phyloP scores from a whole-genome alignment of 2,329 filamentous ascomycete species.

The Trichoderma sp. region DNA sequence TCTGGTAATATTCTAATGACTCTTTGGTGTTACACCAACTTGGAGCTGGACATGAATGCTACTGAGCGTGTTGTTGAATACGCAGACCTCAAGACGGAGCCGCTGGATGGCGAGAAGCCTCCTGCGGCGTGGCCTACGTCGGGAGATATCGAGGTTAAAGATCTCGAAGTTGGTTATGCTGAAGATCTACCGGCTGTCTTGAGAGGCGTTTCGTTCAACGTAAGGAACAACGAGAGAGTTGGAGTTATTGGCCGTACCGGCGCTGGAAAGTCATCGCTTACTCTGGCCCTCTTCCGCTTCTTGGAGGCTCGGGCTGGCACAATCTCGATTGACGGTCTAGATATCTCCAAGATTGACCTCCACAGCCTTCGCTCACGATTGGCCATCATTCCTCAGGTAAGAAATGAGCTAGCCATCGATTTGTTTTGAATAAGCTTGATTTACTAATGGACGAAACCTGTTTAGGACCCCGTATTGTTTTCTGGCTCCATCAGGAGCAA shows the following conservation, averaged over 20 bases:
- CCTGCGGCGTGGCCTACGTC: conserved; percentile 73
- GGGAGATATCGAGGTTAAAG: conserved; percentile 68
- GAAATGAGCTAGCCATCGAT: neutral
- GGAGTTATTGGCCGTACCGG: conserved; percentile 78
- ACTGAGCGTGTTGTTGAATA: conserved; percentile 76
- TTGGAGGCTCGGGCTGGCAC: conserved; percentile 64
- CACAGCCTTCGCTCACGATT: conserved; percentile 69
- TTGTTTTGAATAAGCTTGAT: neutral
- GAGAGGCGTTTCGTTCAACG: conserved; percentile 63
- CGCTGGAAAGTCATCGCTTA: conserved; percentile 73
- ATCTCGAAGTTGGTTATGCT: conserved; percentile 70
- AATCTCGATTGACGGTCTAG: conserved; percentile 68
- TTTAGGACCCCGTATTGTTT: conserved; percentile 73
- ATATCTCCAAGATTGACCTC: conserved; percentile 69
- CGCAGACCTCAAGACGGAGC: conserved; percentile 63
- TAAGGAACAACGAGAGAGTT: conserved; percentile 65
- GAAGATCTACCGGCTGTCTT: conserved; percentile 67
- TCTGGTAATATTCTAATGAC: conserved; percentile 61
- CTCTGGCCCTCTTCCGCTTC: conserved; percentile 74
- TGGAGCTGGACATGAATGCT: conserved; percentile 77
- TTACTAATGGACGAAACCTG: conserved; percentile 21
- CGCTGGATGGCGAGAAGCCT: conserved; percentile 56
- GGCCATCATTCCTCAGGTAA: conserved; percentile 69
- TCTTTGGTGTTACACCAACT: conserved; percentile 63
- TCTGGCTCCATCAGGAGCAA: conserved; percentile 74